Evolutionary conservation across 352 stramenopile species (phyloP).

Genomic region (Phytophthora agathidicida): DNA sequence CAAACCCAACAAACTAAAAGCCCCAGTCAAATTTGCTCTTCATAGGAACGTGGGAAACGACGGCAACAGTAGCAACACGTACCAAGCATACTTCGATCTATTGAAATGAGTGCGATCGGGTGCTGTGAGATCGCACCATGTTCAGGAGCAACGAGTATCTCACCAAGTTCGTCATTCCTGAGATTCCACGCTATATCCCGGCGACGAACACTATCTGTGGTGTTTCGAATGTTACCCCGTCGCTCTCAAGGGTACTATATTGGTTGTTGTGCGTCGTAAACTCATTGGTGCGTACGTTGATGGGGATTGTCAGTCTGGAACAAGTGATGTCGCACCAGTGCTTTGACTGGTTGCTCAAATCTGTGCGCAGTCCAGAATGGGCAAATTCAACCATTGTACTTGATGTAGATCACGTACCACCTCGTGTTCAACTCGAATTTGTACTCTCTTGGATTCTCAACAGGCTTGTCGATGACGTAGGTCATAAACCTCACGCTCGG

Average conservation of each 20-base stretch:
- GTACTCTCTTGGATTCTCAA: slow-evolving; percentile 13
- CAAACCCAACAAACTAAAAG: slow-evolving; percentile 2
- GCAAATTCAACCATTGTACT: slow-evolving; percentile 12
- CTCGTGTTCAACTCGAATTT: slow-evolving; percentile 17
- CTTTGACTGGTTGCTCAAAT: slow-evolving; percentile 4
- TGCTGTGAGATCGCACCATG: slow-evolving; percentile 8
- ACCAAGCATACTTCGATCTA: slow-evolving; percentile 7
- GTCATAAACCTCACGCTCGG: slow-evolving; percentile 6
- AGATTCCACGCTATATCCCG: slow-evolving; percentile 10
- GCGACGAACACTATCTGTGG: slow-evolving; percentile 20
- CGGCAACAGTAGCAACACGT: background rate
- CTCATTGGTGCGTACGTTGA: too few species aligned
- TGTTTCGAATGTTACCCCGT: slow-evolving; percentile 15
- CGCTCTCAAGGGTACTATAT: slow-evolving; percentile 22
- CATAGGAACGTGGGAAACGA: slow-evolving; percentile 1
- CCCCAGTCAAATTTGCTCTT: background rate
- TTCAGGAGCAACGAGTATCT: slow-evolving; percentile 8
- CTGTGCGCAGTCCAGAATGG: slow-evolving; percentile 9
- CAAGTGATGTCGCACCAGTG: slow-evolving; percentile 19
- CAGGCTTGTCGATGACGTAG: slow-evolving; percentile 1
- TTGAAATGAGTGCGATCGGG: slow-evolving; percentile 6
- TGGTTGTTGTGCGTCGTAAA: too few species aligned
- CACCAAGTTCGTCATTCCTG: too few species aligned
- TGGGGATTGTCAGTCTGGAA: slow-evolving; percentile 19
- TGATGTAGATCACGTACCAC: slow-evolving; percentile 16